Evolutionary conservation across 495 filamentous ascomycete species (phyloP), one percentile per base, ranked within the genome.

Genomic region (Chaetomium tenue): DNA sequence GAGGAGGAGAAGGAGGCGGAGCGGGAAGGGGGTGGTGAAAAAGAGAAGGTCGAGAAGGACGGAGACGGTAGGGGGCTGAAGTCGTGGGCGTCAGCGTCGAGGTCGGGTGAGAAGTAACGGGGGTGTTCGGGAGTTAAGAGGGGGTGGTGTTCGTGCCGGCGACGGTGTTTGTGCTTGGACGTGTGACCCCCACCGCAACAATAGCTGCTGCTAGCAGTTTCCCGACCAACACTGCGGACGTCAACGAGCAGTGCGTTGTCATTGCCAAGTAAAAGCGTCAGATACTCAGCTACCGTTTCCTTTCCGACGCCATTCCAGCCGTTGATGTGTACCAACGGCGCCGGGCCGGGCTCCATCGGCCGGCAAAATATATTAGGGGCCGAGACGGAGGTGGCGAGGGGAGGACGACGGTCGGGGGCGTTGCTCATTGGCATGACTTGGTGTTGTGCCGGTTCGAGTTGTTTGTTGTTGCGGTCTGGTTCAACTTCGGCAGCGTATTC

Each of bases 241-340:
- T 72, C 66, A 44, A 75, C 50, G 18, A 75, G 65, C 7, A 72
- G 28, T 42, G 65, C 63, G 64, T 70, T 70, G 30, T 73, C 71
- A 28, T 13, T 25, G 28, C 71, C 71, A 7, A 75, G 66, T 15
- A 73, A 57, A 22, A 68, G 46, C 2, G 66, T 58, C 46, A 75
- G 64, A 25, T 63, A 68, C 63, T 73, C 71, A 55, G 71, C 71
- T 3, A 71, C 68, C 4, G 71, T 66, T 40, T 69, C 56, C 65
- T 75, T 73, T 30, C 72, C 72, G 22, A 71, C 70, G 57, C 70
- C 72, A 5, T 63, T 67, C 65, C 61, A 62, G 50, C 72, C 72
- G 58, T 75, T 75, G 63, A 75, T 73, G 51, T 61, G 68, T 7
- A 75, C 60, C 23, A 75, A 61, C 37, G 72, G 72, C 7, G 64